These are phyloP conservation scores for Sesbania bispinosa DNA, from an alignment of 306 rosid genomes.

Conservation along the genomic window DNA sequence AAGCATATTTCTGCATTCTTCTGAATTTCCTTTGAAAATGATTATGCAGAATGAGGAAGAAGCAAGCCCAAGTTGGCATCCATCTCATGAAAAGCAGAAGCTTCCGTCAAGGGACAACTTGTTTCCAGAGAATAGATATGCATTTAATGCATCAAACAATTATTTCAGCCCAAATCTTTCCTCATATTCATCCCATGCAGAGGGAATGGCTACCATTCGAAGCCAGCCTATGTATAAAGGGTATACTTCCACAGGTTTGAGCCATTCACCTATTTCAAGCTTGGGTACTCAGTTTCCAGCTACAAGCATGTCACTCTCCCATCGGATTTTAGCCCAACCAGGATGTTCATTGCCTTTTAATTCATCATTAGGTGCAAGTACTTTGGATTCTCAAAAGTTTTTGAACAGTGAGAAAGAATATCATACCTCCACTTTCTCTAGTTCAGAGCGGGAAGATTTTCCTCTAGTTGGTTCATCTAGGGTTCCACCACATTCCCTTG, in stretches of 20 bases:
- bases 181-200: conserved; percentile 40
- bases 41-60: conserved; percentile 34
- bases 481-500: conserved; percentile 30
- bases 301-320: conserved; percentile 32
- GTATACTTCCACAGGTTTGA: conserved; percentile 27
- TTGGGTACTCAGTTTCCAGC: conserved; percentile 19
- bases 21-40: conserved; percentile 39
- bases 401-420: conserved; percentile 39
- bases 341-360: conserved; percentile 40
- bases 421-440: conserved; percentile 39
- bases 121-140: conserved; percentile 47
- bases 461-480: conserved; percentile 35
- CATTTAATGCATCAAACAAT: conserved; percentile 41
- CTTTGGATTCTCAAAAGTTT: conserved; percentile 30
- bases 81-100: conserved; percentile 42
- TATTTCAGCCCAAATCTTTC: conserved; percentile 34
- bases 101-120: conserved; percentile 35
- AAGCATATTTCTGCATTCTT: conserved; percentile 34
- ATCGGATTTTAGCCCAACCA: conserved; percentile 31
- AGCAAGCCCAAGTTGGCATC: conserved; percentile 37
- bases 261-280: conserved; percentile 30
- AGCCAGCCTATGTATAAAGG: conserved; percentile 31
- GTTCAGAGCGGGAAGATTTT: conserved; percentile 41
- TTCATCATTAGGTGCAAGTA: conserved; percentile 29
- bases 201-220: conserved; percentile 38